Evolutionary conservation across 306 rosid species (phyloP), one percentile per base, ranked within the genome.

Genomic region (Casuarina glauca): DNA sequence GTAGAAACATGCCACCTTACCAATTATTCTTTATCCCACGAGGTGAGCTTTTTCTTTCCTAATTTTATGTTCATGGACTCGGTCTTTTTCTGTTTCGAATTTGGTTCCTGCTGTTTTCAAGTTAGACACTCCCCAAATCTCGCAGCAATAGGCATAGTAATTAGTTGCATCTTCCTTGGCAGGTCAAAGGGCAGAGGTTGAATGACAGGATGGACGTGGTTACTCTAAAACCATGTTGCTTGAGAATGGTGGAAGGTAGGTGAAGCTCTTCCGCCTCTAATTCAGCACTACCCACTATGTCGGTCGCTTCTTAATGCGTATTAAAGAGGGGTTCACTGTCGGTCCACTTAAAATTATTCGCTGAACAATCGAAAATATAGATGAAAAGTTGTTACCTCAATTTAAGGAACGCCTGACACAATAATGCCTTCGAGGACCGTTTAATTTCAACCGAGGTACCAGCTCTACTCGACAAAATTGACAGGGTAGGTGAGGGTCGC

Each of bases 171-270:
- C 32, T 79, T 50, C 17, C 5, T 32, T 43, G 9, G 3, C 80
- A 95, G 98, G 97, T 86, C 16, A 95, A 91, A 74, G 97, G 98
- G 36, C 88, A 83, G 57, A 89, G 84, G 58, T 80, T 95, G 84
- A 82, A 80, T 88, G 97, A 92, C 49, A 88, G 74, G 78, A 84
- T 85, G 3, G 97, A 95, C 72, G 86, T 88, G 81, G 90, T 80
- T 83, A 68, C 74, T 63, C 91, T 95, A 35, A 95, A 95, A 86
- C 98, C 98, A 19, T 92, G 93, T 85, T 11, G 86, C 76, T 80
- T 95, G 75, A 89, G 80, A 86, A 83, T 95, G 87, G 97, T 92
- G 90, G 96, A 95, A 88, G 98, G 98, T 95, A 82, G 92, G 98
- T 88, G 86, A 60, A 85, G 55, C 67, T 35, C 35, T 69, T 69